Base-by-base conservation (phyloP, 1,139 yeast genomes). In the Kodamaea sp. region DNA sequence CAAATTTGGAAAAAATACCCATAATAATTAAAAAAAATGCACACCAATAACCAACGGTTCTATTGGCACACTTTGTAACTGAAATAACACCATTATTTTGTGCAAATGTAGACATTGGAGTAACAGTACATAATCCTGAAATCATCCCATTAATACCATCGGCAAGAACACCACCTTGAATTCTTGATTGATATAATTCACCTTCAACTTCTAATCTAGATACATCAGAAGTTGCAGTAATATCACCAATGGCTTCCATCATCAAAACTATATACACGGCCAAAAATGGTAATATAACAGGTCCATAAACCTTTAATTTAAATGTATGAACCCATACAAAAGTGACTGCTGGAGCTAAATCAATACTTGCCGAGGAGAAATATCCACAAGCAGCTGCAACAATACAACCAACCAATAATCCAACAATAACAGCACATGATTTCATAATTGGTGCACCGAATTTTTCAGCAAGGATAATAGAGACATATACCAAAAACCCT, bases 381-480 rank as follows among this genome's bases (percentile, higher is more conserved):
- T 89, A 88, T 15, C 95, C 94, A 60, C 86, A 78, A 8, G 92
- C 96, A 40, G 92, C 95, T 30, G 94, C 95, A 40, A 88, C 94
- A 46, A 88, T 85, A 67, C 96, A 87, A 29, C 96, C 96, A 32
- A 87, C 79, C 37, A 88, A 65, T 45, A 88, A 70, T 36, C 96
- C 96, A 31, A 82, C 65, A 49, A 88, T 84, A 35, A 88, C 95
- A 1, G 96, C 92, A 71, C 95, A 86, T 7, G 95, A 84, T 59
- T 84, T 86, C 94, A 88, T 84, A 51, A 88, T 84, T 41, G 96
- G 96, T n/a, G 96, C 79, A 25, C 97, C 97, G 73, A 85, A 88
- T 56, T 79, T 79, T 61, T 89, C 96, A 49, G 84, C 76, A 28
- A 86, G 45, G 41, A 88, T 73, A 52, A 89, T 87, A 7, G 87